These are phyloP conservation scores for Dichotomopilus funicola DNA, from an alignment of 2,329 filamentous ascomycete genomes.

Conservation along the genomic window DNA sequence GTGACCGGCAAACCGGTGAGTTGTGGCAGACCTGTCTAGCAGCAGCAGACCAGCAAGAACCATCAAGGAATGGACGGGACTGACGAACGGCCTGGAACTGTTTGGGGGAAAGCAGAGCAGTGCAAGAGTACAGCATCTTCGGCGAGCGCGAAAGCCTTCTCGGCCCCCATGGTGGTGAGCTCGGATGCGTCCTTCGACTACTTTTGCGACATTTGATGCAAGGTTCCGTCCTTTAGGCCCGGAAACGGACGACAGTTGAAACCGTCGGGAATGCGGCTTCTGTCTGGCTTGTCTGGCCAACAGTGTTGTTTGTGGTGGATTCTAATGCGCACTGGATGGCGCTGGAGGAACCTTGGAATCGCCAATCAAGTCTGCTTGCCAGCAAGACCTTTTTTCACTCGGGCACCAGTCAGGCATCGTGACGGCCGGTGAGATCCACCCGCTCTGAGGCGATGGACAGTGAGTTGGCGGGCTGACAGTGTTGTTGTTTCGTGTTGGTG, in stretches of 20 bases:
- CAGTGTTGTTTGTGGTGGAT: not conserved
- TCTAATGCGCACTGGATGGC: not conserved
- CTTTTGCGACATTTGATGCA: slow-evolving; percentile 37
- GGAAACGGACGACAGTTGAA: not conserved
- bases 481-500: too few relatives aligned
- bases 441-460: too few relatives aligned
- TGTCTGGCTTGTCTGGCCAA: not conserved
- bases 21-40: not conserved
- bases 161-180: slow-evolving; percentile 28
- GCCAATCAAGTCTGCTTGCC: not conserved
- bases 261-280: not conserved
- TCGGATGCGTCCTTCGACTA: slow-evolving; percentile 40
- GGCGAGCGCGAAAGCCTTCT: slow-evolving; percentile 26
- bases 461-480: too few relatives aligned
- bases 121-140: slow-evolving; percentile 34
- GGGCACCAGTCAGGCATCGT: slow-evolving; percentile 2
- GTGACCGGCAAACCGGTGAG: slow-evolving; percentile 41
- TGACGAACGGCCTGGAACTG: not conserved
- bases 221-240: too few relatives aligned
- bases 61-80: not conserved
- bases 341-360: not conserved
- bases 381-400: not conserved
- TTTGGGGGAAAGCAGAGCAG: slow-evolving; percentile 26
- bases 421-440: too few relatives aligned
- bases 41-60: not conserved